Conservation (phyloP, 2,329 filamentous ascomycete species). For the Fusarium algeriense region DNA sequence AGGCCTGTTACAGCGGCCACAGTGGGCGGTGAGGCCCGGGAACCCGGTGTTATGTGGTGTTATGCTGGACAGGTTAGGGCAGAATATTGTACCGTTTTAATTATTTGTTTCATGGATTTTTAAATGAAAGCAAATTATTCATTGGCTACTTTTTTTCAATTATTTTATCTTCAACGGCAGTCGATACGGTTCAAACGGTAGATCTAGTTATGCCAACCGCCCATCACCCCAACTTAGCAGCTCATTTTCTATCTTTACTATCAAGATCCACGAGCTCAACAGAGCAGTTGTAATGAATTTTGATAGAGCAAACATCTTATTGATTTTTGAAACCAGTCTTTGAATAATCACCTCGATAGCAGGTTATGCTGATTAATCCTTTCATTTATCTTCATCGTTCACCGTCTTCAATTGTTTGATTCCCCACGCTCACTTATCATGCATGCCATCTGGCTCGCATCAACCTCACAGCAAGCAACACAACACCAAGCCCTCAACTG, state of each 20-base stretch:
- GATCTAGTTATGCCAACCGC: not conserved
- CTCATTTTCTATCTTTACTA: not conserved
- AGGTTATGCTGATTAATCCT: rapidly evolving
- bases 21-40: constrained; percentile 44
- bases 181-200: constrained; percentile 19
- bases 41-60: constrained; percentile 41
- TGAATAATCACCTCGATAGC: rapidly evolving
- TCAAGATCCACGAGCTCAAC: not conserved
- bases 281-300: no score
- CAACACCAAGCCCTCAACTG: constrained; percentile 25
- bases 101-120: not conserved
- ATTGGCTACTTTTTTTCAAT: constrained; percentile 11
- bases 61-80: constrained; percentile 10
- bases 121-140: constrained; percentile 13
- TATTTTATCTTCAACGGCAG: not conserved
- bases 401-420: constrained; percentile 12
- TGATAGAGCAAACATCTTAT: not conserved
- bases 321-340: not conserved
- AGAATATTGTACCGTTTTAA: constrained; percentile 5
- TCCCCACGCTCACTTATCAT: constrained; percentile 12
- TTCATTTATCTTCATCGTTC: not conserved
- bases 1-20: constrained; percentile 33
- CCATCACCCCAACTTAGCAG: not conserved
- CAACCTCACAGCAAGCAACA: not conserved
- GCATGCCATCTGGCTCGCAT: constrained; percentile 31